Evolutionary conservation across 139 green algal species (phyloP), one percentile per base, ranked within the genome.

Genomic region (Prasinococcaceae sp.): DNA sequence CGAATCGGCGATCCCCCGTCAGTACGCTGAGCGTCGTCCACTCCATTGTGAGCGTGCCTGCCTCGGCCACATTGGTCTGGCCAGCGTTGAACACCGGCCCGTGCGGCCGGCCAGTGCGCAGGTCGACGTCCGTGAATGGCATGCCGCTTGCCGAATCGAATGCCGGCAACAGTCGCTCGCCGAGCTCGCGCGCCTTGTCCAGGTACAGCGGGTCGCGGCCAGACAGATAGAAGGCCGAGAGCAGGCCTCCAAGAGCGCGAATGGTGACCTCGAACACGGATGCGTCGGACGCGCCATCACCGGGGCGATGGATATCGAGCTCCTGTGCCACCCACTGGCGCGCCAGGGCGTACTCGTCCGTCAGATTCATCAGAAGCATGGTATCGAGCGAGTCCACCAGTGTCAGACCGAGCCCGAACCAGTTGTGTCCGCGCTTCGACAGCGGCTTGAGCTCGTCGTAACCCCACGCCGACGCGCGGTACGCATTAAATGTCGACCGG

Each of bases 111-210:
- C 49, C 45, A 0, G 53, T 78, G 0, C 62, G 40, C 27, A 82
- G 60, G 50, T 81, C 76, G 25, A 85, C 37, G 20, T 54, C 65
- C 50, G 68, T 72, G 41, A 58, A 65, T 1, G 81, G 68, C 10
- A 88, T 78, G 43, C 84, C 77, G 0, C 43, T 73, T 16, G 58
- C 59, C 0, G 79, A 87, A 59, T 85, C 59, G 58, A 83, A 90
- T 0, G 78, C 81, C 3, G 69, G 63, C 52, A 86, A 27, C 26
- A 94, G 45, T 3, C 48, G 50, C 12, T 74, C 49, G 3, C 45
- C 70, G n/a, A 86, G 52, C 35, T 76, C 48, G 49, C 55, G 30
- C 2, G 63, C 57, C 45, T 71, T 79, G 53, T 56, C 30, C 1
- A 69, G 16, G 28, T 64, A 58, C 38, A 60, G 50, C 1, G 20